These are phyloP conservation scores for Mucor saturninus DNA, from an alignment of 371 early-diverging fungal genomes.

Conservation along the genomic window DNA sequence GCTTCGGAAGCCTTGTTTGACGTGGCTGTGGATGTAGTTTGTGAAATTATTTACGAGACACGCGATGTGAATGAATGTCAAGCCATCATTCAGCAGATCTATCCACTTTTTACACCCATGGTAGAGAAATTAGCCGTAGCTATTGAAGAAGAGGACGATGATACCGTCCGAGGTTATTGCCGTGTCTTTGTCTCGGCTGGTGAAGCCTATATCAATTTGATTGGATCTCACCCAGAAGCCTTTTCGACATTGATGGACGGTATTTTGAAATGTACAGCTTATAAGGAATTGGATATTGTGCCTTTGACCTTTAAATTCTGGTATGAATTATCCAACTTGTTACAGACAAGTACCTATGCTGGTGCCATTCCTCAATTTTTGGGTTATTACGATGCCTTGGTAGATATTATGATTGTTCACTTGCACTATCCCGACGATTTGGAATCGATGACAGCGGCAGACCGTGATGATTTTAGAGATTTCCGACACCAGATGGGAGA, in stretches of 20 bases:
- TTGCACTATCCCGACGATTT: constrained; percentile 80
- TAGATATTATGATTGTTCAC: constrained; percentile 83
- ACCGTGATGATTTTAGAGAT: constrained; percentile 92
- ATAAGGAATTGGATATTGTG: constrained; percentile 72
- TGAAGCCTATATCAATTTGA: constrained; percentile 79
- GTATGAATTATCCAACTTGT: constrained; percentile 74
- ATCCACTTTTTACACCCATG: constrained; percentile 61
- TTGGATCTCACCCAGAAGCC: constrained; percentile 64
- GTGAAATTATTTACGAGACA: constrained; percentile 81
- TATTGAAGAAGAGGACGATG: constrained; percentile 43
- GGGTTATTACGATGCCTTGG: constrained; percentile 72
- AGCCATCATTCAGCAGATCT: constrained; percentile 66
- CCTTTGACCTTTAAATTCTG: constrained; percentile 88
- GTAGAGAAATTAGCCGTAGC: constrained; percentile 53
- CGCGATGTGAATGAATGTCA: constrained; percentile 62
- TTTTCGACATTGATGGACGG: constrained; percentile 78
- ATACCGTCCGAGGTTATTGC: constrained; percentile 72
- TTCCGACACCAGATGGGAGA: constrained; percentile 96
- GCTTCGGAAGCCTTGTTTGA: constrained; percentile 77
- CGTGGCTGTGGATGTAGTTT: constrained; percentile 81
- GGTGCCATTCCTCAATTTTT: constrained; percentile 54
- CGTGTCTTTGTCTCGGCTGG: constrained; percentile 87
- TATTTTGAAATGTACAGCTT: constrained; percentile 72
- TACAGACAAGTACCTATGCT: constrained; percentile 56
- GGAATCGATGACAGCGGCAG: constrained; percentile 77